Base-by-base conservation (phyloP, 345 rosid genomes). In the Melastoma malabathricum region DNA sequence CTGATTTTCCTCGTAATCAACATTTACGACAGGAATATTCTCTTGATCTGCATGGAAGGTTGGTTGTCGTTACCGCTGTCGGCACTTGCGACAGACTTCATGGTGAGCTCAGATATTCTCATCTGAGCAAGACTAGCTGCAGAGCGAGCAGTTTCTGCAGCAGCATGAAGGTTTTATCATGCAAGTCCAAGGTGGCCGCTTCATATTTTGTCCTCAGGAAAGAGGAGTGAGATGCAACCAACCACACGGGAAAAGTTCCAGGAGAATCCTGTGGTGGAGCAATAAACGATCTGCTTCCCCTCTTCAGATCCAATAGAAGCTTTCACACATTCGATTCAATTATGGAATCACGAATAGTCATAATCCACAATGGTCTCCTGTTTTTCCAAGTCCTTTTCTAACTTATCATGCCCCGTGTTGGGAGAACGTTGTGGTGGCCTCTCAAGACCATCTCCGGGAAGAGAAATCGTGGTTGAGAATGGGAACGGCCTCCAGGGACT, bases 71-170 rank as follows among this genome's bases (percentile, higher is more conserved):
- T 49, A 23, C 58, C 62, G 41, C 59, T 54, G 15, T 67, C 77
- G 16, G 64, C 60, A 52, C 64, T 59, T 47, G 58, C 68, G 34
- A 66, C 75, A 43, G 69, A 65, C 61, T 66, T 80, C 79, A 57
- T 78, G 23, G 86, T 70, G 50, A 86, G 76, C 65, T 75, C 94
- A 18, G 63, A 52, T 60, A 86, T 86, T 73, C 86, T 80, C 47
- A 82, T 68, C 68, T 86, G 96, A 44, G 98, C 96, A 60, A 90
- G 89, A 69, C 82, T 71, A 54, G 98, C 98, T 49, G 82, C 98
- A 52, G 94, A 69, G 53, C 94, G 80, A 62, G 98, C 95, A 48
- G 75, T 52, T 39, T 86, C 96, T 20, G 96, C 96, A 67, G 98
- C 98, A 51, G 89, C 71, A 49, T 84, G 89, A 55, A 86, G 56